phyloP scores from a whole-genome alignment of 257 asterid genomes.

The Solanum ahanhuiri region DNA sequence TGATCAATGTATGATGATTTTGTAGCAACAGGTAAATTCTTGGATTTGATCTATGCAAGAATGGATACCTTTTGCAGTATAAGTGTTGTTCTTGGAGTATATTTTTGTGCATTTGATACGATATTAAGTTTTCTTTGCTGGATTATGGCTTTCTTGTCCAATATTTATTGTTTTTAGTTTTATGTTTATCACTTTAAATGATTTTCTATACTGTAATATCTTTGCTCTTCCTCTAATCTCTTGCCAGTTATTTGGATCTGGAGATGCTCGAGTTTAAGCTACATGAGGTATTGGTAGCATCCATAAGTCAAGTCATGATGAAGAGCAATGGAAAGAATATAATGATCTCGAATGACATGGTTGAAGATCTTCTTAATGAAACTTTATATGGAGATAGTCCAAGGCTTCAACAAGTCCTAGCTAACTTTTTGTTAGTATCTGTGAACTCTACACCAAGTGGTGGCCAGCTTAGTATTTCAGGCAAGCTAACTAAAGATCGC shows the following conservation, averaged over 20 bases:
- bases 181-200: background rate
- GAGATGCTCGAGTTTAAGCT: constrained; percentile 90
- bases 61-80: background rate
- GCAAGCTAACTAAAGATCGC: constrained; percentile 44
- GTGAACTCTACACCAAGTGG: constrained; percentile 59
- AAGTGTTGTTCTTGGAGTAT: background rate
- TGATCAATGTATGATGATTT: background rate
- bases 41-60: background rate
- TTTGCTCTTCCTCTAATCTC: background rate
- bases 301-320: constrained; percentile 83
- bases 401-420: constrained; percentile 86
- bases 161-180: background rate
- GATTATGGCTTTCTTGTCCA: background rate
- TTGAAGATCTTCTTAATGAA: constrained; percentile 37
- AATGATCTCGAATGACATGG: constrained; percentile 42
- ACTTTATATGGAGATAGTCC: constrained; percentile 69
- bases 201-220: background rate
- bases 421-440: constrained; percentile 52
- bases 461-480: constrained; percentile 61
- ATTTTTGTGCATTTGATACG: background rate
- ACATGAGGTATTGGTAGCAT: constrained; percentile 65
- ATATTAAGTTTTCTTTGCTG: background rate
- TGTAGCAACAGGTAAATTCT: background rate
- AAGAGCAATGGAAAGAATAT: constrained; percentile 74
- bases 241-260: constrained; percentile 67